Base-by-base conservation (phyloP, 164 flowering plant species). In the Akebia trifoliata region DNA sequence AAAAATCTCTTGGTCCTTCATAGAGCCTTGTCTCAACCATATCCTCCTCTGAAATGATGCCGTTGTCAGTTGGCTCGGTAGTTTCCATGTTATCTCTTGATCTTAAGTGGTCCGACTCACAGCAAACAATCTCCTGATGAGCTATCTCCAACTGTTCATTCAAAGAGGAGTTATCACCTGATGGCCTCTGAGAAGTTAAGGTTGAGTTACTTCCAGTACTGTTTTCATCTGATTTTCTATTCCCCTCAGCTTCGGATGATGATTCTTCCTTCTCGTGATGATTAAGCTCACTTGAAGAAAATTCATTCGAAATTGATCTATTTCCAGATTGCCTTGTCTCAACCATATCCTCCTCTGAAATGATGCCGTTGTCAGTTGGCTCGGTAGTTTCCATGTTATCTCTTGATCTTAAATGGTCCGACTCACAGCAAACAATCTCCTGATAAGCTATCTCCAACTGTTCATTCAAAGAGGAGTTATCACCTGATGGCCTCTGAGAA, bases 371-470 rank as follows among this genome's bases (percentile, higher is more conserved):
- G 15, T 53, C 51, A 8, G 18, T 20, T 21, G 43, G 50, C 32
- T 68, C 79, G 29, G 47, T 29, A 54, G 47, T 56, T 59, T 69
- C 81, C 53, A 61, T 25, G 35, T 65, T 56, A 55, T 66, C 69
- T 30, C 44, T 12, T 26, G 69, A 63, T 52, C 57, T 66, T 56
- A 56, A 28, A 38, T 35, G 63, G 38, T 57, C 72, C 63, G 63
- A 63, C 2, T 15, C 65, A 51, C 30, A 39, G 21, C 38, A 46
- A 44, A 11, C 55, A 54, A 31, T 58, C 37, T 51, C 28, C 17
- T 40, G n/a, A n/a, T n/a, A 65, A 62, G 52, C 65, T 56, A 59
- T 43, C 68, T 72, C 71, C 20, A 34, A 34, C 9, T 69, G 65
- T 42, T 64, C 69, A 62, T 34, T 30, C 42, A 43, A 60, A 37